These are phyloP conservation scores for Whalleya microplaca DNA, from an alignment of 2,329 filamentous ascomycete species.

Conservation along the genomic window DNA sequence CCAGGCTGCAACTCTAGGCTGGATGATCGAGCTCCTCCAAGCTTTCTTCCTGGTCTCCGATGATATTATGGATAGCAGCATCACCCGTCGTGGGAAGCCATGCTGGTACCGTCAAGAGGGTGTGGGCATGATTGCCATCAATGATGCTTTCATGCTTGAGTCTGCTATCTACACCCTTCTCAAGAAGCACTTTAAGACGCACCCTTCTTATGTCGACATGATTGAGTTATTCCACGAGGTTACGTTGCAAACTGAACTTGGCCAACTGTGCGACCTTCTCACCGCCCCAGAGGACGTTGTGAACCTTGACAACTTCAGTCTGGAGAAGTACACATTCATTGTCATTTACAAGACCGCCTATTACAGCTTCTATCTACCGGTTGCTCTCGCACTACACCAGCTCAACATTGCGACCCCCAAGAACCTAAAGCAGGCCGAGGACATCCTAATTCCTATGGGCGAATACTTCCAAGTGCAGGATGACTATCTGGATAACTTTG, in stretches of 20 bases:
- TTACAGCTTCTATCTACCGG: conserved; percentile 98
- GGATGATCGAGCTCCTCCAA: conserved; percentile 97
- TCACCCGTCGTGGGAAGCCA: conserved; percentile 89
- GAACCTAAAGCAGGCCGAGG: conserved; percentile 87
- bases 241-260: conserved; percentile 91
- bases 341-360: conserved; percentile 99
- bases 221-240: conserved; percentile 96
- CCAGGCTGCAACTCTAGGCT: conserved; percentile 84
- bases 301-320: conserved; percentile 91
- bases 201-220: conserved; percentile 87
- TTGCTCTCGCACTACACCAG: conserved; percentile 86
- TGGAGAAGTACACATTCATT: conserved; percentile 96
- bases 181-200: conserved; percentile 89
- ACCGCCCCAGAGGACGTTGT: conserved; percentile 94
- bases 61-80: conserved; percentile 97
- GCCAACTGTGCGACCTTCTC: conserved; percentile 91
- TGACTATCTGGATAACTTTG: conserved; percentile 98
- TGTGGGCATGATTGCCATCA: conserved; percentile 96
- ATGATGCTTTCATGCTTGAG: conserved; percentile 97
- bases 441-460: conserved; percentile 94
- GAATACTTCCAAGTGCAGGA: conserved; percentile 99
- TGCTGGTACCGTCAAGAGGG: conserved; percentile 94
- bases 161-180: conserved; percentile 86
- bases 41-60: conserved; percentile 98
- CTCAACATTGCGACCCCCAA: conserved; percentile 81